Evolutionary conservation across 2,329 filamentous ascomycete species (phyloP), one percentile per base, ranked within the genome.

Genomic region (Davidsoniella eucalypti): DNA sequence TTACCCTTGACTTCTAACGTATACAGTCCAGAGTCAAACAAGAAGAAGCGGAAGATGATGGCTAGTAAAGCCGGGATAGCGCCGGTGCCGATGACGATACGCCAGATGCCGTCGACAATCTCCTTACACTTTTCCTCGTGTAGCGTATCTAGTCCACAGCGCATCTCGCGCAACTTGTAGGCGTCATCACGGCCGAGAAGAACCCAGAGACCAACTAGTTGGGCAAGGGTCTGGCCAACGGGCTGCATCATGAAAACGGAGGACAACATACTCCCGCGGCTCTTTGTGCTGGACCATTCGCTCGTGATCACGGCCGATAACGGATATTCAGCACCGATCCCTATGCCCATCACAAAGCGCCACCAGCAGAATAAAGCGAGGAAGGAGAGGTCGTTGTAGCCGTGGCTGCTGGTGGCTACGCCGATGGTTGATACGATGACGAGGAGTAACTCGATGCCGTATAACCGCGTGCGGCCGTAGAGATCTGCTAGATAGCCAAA

Each of bases 211-310:
- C 75, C 75, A 9, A 82, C 74, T 4, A 80, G 61, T 54, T 80
- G 78, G 12, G 78, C 78, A 1, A 79, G 66, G 2, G 81, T 72
- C 58, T 83, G 79, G 5, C 80, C 80, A 7, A 83, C 64, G 1
- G 80, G 78, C 56, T 84, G 80, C 73, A 81, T 82, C 56, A 81
- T 69, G 59, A 84, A 83, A 29, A 84, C 78, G 3, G 71, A 72
- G 5, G 79, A 75, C 55, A 84, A 66, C 79, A 83, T 83, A 17
- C 70, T 75, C n/a, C 73, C 74, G 45, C 80, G 67, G n/a, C 78
- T 77, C 44, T 71, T 73, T 0, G 76, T 82, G 49, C 70, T 74
- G 4, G 72, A 66, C 66, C 71, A 82, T 67, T 84, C 80, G 0
- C 79, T 73, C 0, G 78, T 80, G 33, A 84, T 84, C 7, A 82